Percentiles rank a stretch among this genome's conserved stretches.
These are phyloP conservation scores for Hemileia vastatrix DNA, from an alignment of 1,284 basidiomycete species.

Conservation along the genomic window DNA sequence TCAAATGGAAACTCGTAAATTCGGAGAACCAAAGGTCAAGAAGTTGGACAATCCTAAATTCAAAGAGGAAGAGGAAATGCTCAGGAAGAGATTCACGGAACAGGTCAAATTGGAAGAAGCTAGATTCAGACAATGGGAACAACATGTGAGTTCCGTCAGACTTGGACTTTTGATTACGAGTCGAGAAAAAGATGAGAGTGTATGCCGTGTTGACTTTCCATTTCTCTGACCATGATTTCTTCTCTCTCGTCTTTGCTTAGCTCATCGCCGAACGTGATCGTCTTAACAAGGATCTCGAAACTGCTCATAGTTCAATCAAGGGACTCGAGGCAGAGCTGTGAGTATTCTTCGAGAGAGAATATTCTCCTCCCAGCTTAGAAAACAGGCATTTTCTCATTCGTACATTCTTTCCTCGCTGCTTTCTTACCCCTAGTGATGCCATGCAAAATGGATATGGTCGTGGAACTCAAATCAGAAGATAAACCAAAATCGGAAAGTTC, in stretches of 20 bases:
- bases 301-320: conserved; percentile 77
- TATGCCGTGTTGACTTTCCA: not conserved
- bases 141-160: conserved; percentile 60
- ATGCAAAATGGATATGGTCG: conserved; percentile 76
- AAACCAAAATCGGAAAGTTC: too few relatives aligned
- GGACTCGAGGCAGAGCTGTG: conserved; percentile 68
- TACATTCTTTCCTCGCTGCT: not conserved
- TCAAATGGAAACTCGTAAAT: conserved; percentile 99
- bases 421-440: conserved; percentile 55
- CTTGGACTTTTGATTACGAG: conserved; percentile 8
- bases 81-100: conserved; percentile 95
- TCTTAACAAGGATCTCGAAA: conserved; percentile 90
- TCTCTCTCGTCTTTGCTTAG: conserved; percentile 46
- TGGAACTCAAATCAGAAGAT: too few relatives aligned
- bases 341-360: too few relatives aligned
- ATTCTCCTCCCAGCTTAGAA: not conserved
- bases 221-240: conserved; percentile 29
- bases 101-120: conserved; percentile 98
- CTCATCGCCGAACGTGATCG: conserved; percentile 92
- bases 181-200: too few relatives aligned
- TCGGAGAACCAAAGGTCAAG: conserved; percentile 96
- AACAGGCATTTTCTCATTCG: not conserved
- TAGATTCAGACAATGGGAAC: conserved; percentile 97
- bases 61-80: conserved; percentile 95
- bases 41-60: conserved; percentile 99